Evolutionary conservation across 2,329 filamentous ascomycete genomes (phyloP).

Genomic region (Mollisiaceae sp.): DNA sequence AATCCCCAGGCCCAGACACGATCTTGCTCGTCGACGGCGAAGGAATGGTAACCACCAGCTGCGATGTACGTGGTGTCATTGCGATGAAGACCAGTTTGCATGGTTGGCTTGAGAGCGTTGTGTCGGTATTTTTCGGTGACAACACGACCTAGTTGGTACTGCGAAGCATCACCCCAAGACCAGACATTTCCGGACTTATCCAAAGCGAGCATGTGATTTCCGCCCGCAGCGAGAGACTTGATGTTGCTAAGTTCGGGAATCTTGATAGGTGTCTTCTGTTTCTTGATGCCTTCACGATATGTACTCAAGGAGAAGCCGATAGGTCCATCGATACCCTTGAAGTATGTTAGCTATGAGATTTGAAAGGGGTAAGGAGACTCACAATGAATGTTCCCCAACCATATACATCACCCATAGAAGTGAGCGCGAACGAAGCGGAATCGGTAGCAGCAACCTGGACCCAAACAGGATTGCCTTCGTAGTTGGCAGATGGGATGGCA

Average conservation of each 20-base stretch:
- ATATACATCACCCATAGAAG: constrained; percentile 76
- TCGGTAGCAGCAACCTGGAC: constrained; percentile 74
- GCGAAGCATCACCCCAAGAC: constrained; percentile 69
- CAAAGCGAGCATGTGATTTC: constrained; percentile 63
- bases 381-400: constrained; percentile 84
- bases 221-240: constrained; percentile 56
- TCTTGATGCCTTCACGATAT: constrained; percentile 17
- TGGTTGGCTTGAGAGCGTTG: constrained; percentile 31
- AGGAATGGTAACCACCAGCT: constrained; percentile 77
- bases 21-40: constrained; percentile 70
- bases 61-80: constrained; percentile 46
- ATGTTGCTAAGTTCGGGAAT: constrained; percentile 63
- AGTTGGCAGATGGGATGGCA: constrained; percentile 64
- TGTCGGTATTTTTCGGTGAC: constrained; percentile 34
- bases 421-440: constrained; percentile 77
- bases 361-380: constrained; percentile 38
- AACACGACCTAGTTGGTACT: constrained; percentile 63
- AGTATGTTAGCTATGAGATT: background rate
- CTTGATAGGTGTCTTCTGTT: constrained; percentile 47
- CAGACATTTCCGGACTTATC: constrained; percentile 62
- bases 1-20: constrained; percentile 80
- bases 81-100: constrained; percentile 37
- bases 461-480: constrained; percentile 60
- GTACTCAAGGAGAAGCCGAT: constrained; percentile 53
- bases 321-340: constrained; percentile 64